A percentile compares a stretch with the other conserved stretches of the same genome.
Evolutionary conservation across 495 filamentous ascomycete species (phyloP).

Genomic region (Alectoria sarmentosa): DNA sequence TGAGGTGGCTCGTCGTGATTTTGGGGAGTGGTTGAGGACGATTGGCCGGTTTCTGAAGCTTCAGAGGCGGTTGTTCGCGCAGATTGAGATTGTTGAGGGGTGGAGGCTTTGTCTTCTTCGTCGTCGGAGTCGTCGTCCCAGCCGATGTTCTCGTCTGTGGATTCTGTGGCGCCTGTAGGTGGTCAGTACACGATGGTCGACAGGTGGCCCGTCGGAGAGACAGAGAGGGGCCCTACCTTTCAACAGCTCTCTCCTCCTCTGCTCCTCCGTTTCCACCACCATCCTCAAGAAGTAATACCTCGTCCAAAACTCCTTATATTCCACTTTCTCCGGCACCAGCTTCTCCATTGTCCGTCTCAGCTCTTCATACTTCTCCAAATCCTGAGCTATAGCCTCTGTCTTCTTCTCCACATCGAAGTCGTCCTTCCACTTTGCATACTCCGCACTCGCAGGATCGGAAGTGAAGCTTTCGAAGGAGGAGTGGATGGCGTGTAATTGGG

Average conservation of each 20-base stretch:
- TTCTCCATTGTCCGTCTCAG: constrained; percentile 90
- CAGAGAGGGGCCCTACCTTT: constrained; percentile 58
- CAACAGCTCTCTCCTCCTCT: constrained; percentile 78
- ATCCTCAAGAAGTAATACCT: constrained; percentile 94
- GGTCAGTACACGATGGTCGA: constrained; percentile 17
- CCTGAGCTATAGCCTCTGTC: constrained; percentile 75
- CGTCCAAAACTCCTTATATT: constrained; percentile 87
- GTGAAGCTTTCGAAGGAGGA: constrained; percentile 76
- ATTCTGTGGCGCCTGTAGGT: constrained; percentile 47
- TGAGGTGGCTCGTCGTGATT: constrained; percentile 27
- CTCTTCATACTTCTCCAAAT: constrained; percentile 84
- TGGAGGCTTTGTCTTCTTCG: constrained; percentile 41
- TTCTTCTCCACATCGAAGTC: constrained; percentile 75
- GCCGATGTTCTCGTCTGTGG: constrained; percentile 66
- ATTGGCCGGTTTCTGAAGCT: constrained; percentile 40
- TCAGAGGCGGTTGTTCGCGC: constrained; percentile 5
- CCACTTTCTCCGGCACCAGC: constrained; percentile 81
- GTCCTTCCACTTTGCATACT: constrained; percentile 68
- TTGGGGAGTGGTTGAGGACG: constrained; percentile 35
- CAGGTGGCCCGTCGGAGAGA: constrained; percentile 11
- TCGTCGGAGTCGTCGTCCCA: constrained; percentile 76
- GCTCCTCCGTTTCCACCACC: constrained; percentile 93
- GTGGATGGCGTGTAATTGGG: constrained; percentile 92
- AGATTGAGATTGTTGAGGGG: constrained; percentile 32
- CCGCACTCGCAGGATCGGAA: constrained; percentile 66